Percentiles rank a stretch among this genome's conserved stretches.
phyloP scores from a whole-genome alignment of 129 eudicot genomes.

The Flaveria sonorensis region DNA sequence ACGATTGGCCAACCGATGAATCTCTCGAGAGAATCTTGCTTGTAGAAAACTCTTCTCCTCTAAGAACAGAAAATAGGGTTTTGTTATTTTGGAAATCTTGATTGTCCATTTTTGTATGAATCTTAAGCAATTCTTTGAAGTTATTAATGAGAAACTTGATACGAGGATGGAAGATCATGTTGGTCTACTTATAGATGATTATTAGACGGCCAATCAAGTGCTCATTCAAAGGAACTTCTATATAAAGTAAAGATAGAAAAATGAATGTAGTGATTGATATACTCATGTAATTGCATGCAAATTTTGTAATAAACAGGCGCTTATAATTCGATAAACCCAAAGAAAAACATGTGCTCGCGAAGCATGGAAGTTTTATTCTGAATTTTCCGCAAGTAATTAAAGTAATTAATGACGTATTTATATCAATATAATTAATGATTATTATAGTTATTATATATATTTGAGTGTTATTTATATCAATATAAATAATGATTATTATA shows the following conservation, averaged over 20 bases:
- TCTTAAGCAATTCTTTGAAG: constrained; percentile 18
- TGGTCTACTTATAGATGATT: constrained; percentile 35
- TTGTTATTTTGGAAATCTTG: constrained; percentile 29
- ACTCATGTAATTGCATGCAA: neutral
- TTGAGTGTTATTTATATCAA: no score
- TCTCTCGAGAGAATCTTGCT: constrained; percentile 55
- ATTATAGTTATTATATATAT: no score
- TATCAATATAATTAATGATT: no score
- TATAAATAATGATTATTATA: no score
- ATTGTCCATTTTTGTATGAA: constrained; percentile 32
- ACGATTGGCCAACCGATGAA: constrained; percentile 61
- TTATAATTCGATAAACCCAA: neutral
- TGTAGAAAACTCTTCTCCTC: constrained; percentile 42
- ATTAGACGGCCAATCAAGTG: constrained; percentile 27
- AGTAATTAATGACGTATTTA: no score
- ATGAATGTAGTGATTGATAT: neutral
- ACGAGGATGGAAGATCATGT: constrained; percentile 30
- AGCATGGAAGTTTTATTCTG: neutral
- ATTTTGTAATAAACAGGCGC: neutral
- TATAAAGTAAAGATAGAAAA: neutral
- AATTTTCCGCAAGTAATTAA: no score
- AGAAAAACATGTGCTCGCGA: neutral
- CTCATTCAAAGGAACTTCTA: neutral
- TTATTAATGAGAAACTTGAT: constrained; percentile 20
- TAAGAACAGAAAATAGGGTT: constrained; percentile 36